These are phyloP conservation scores for Porcisia hertigi DNA, from an alignment of 208 protist genomes.

Conservation along the genomic window DNA sequence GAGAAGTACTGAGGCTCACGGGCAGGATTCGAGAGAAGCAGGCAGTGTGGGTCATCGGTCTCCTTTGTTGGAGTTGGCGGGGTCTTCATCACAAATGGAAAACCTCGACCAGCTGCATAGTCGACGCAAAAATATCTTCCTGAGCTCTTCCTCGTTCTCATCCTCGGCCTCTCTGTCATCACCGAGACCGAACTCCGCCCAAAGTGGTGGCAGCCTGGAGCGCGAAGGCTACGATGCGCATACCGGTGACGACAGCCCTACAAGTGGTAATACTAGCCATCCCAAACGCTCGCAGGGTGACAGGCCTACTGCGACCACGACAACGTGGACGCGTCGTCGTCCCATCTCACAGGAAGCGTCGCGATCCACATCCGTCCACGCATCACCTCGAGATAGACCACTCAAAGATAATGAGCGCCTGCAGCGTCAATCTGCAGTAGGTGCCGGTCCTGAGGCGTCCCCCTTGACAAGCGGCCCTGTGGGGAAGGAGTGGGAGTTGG, in stretches of 20 bases:
- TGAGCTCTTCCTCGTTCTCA: conserved; percentile 27
- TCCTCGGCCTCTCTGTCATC: neutral
- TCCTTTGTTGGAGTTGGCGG: neutral
- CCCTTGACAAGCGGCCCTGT: conserved; percentile 1
- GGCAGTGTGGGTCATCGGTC: neutral
- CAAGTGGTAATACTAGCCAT: neutral
- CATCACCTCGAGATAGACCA: neutral
- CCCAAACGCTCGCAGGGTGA: neutral
- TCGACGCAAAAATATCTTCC: conserved; percentile 22
- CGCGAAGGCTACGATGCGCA: neutral
- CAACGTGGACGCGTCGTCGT: conserved; percentile 3
- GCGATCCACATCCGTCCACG: neutral
- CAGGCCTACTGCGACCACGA: neutral
- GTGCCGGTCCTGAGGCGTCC: neutral
- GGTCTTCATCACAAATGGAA: neutral
- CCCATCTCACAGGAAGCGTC: neutral
- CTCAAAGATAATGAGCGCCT: neutral
- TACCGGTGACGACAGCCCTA: neutral
- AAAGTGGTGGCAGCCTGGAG: neutral
- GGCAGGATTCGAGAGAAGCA: neutral
- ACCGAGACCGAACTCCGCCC: neutral
- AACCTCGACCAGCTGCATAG: neutral
- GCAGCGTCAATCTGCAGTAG: neutral
- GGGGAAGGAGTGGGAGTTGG: conserved; percentile 30
- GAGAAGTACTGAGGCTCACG: neutral